Conservation (phyloP, 2,329 filamentous ascomycete genomes). For the Arthrobotrys iridis region DNA sequence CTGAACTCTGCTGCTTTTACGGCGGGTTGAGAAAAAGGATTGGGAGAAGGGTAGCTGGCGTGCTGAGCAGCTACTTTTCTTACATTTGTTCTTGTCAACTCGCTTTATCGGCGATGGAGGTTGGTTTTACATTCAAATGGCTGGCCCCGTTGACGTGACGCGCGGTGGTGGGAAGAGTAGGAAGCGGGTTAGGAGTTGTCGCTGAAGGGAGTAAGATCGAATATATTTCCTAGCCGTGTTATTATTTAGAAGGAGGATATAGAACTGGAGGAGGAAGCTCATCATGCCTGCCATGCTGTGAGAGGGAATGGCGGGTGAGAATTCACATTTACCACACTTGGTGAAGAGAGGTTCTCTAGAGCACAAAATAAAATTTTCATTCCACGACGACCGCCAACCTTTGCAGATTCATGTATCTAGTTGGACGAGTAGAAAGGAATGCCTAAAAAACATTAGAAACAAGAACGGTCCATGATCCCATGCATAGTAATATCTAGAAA, state of each 20-base stretch:
- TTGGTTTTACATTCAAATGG: not conserved
- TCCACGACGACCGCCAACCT: not conserved
- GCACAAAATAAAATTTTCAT: not conserved
- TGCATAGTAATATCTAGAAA: not conserved
- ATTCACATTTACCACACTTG: slow-evolving; percentile 1
- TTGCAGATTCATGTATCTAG: slow-evolving; percentile 4
- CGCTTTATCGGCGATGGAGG: not conserved
- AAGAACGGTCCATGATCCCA: not conserved
- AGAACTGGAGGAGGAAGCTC: not conserved
- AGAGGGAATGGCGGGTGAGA: not conserved
- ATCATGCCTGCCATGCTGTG: not conserved
- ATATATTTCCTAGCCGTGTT: too few species aligned
- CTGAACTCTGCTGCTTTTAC: not conserved
- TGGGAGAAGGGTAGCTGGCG: slow-evolving; percentile 1
- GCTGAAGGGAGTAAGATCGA: too few species aligned
- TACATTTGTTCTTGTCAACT: not conserved
- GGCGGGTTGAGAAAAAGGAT: not conserved
- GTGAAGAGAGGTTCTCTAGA: not conserved
- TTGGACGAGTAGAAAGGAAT: not conserved
- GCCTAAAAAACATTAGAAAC: not conserved
- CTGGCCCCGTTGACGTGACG: not conserved
- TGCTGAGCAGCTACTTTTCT: slow-evolving; percentile 3
- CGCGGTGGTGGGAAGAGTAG: not conserved
- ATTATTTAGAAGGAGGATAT: not conserved
- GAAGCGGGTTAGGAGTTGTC: not conserved